These are phyloP conservation scores for Colletotrichum sp. DNA, from an alignment of 2,329 filamentous ascomycete genomes.

Conservation along the genomic window DNA sequence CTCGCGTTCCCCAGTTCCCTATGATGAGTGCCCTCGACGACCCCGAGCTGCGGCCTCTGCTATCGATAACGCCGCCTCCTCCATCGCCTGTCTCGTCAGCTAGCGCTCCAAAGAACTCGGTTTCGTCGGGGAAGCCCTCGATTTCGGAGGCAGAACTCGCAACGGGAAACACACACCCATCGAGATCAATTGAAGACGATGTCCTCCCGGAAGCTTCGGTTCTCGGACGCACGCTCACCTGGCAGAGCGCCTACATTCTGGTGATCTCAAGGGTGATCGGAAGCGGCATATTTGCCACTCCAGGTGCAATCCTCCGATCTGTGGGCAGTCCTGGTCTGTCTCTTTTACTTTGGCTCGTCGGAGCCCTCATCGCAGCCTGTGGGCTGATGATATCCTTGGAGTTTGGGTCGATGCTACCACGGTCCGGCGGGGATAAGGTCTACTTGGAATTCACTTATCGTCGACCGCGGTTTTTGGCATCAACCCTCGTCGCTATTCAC, in stretches of 20 bases:
- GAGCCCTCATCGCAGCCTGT: constrained; percentile 65
- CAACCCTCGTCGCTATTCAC: constrained; percentile 67
- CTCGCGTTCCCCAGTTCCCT: neutral
- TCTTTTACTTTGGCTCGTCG: constrained; percentile 66
- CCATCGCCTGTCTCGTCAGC: neutral
- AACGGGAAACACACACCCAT: neutral
- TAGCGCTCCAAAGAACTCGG: neutral
- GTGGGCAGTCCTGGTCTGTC: constrained; percentile 71
- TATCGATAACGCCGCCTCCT: neutral
- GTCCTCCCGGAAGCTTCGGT: constrained; percentile 64
- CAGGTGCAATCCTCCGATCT: constrained; percentile 68
- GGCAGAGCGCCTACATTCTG: constrained; percentile 69
- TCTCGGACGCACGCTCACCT: constrained; percentile 63
- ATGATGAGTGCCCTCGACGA: neutral
- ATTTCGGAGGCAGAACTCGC: neutral
- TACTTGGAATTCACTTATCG: constrained; percentile 75
- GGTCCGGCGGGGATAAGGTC: constrained; percentile 72
- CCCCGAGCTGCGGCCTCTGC: neutral
- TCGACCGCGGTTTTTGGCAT: constrained; percentile 66
- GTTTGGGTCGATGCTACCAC: constrained; percentile 73
- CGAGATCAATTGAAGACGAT: constrained; percentile 55
- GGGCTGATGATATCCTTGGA: constrained; percentile 69
- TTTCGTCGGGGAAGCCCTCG: neutral
- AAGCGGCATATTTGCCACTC: constrained; percentile 75
- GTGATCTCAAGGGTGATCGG: constrained; percentile 73